Percentiles rank a stretch among this genome's conserved stretches.
Conservation (phyloP, 2,329 filamentous ascomycete genomes). For the Zymoseptoria ardabiliae region DNA sequence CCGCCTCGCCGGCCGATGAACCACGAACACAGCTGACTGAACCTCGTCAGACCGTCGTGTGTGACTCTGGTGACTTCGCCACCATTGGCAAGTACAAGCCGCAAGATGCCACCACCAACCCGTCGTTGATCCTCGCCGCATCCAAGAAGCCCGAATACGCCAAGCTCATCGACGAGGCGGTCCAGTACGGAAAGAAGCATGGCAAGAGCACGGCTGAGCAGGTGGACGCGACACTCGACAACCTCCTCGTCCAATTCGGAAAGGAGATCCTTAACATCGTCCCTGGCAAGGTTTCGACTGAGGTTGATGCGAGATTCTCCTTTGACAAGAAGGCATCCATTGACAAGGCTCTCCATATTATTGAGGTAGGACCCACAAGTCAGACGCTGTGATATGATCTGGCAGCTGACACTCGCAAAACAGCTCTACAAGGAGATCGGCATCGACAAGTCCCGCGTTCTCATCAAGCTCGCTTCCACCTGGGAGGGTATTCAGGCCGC, state of each 20-base stretch:
- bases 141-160: constrained; percentile 56
- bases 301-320: constrained; percentile 93
- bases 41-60: constrained; percentile 70
- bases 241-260: constrained; percentile 94
- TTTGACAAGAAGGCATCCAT: constrained; percentile 91
- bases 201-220: constrained; percentile 64
- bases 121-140: constrained; percentile 93
- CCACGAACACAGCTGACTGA: constrained; percentile 11
- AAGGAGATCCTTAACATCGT: constrained; percentile 95
- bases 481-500: constrained; percentile 99
- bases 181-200: constrained; percentile 75
- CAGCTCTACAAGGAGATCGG: constrained; percentile 92
- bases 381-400: not conserved
- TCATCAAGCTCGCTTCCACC: constrained; percentile 99
- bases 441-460: constrained; percentile 84
- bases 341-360: constrained; percentile 93
- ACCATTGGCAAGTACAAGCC: constrained; percentile 99
- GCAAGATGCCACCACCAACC: constrained; percentile 99
- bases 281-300: constrained; percentile 96
- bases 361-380: constrained; percentile 60
- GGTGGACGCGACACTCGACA: constrained; percentile 85
- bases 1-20: constrained; percentile 12
- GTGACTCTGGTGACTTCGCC: constrained; percentile 78
- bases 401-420: constrained; percentile 20
- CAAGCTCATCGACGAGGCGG: constrained; percentile 29